Base-by-base conservation (phyloP, 257 asterid genomes). In the Nicotiana tomentosiformis region DNA sequence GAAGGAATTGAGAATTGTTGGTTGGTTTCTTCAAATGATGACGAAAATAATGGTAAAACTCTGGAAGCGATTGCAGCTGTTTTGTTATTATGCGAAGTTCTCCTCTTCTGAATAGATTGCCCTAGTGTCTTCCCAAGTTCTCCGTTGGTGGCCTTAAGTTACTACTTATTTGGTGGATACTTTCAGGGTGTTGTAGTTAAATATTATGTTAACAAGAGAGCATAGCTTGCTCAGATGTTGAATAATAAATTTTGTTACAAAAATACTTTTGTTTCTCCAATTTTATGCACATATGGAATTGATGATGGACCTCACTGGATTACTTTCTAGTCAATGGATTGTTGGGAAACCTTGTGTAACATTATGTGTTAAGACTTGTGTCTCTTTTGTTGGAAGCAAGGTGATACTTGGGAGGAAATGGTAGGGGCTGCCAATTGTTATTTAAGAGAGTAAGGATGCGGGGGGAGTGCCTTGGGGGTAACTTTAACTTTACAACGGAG, bases 1-100 rank as follows among this genome's bases (percentile, higher is more conserved):
- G 86, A 84, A 84, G 90, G 84, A 67, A 80, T 87, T 76, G 61
- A 82, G 80, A 83, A 81, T 82, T 84, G 83, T 82, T 80, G 76
- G 64, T 60, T 57, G 77, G 84, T 84, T 82, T 83, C 78, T 77
- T 81, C 80, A 76, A 67, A 83, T 60, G 69, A 10, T 46, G 65
- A 51, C 30, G 26, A 76, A 74, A 76, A 76, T 82, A 82, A 69
- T 20, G 81, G 85, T 82, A 39, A 68, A 77, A 82, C 57, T 37
- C 76, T 81, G 12, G 84, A 82, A 56, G 84, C 76, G 23, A 16
- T 29, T 51, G 80, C 80, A 76, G 57, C 65, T 76, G 80, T 76
- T 53, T 7, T 76, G 16, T 51, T 51, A 76, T 29, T 76, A 76
- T 51, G 80, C 29, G 46, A 76, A 76, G 65, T 76, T 29, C 29